A percentile compares a stretch with the other conserved stretches of the same genome.
Conservation (phyloP, 768 basidiomycete species). For the Amylocystis lapponica region DNA sequence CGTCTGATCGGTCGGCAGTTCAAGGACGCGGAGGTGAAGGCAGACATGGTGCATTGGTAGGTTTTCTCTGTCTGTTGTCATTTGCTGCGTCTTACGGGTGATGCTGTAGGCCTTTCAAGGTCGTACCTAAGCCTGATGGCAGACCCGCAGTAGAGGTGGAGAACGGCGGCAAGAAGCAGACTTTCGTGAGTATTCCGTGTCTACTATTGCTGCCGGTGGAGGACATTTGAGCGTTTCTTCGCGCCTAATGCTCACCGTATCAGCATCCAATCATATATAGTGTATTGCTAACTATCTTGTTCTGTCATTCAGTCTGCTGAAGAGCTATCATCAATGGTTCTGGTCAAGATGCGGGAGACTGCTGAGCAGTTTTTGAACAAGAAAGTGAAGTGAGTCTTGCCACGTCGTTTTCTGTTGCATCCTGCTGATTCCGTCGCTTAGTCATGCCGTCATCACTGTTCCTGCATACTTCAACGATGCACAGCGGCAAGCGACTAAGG, state of each 20-base stretch:
- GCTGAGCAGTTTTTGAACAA: conserved; percentile 92
- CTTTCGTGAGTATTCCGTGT: conserved; percentile 50
- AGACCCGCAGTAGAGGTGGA: conserved; percentile 83
- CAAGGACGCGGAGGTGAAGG: conserved; percentile 88
- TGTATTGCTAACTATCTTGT: conserved; percentile 8
- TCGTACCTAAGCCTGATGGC: conserved; percentile 67
- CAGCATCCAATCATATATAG: too few species aligned
- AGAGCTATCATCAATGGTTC: conserved; percentile 83
- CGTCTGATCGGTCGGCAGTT: conserved; percentile 92
- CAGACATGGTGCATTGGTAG: conserved; percentile 82
- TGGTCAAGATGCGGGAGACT: conserved; percentile 93
- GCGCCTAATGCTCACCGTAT: background rate
- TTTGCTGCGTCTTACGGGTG: too few species aligned
- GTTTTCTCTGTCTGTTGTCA: conserved; percentile 14
- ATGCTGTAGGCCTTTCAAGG: conserved; percentile 67
- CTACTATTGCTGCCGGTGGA: background rate
- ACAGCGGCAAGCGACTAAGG: conserved; percentile 97
- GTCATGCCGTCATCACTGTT: conserved; percentile 89
- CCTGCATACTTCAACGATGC: conserved; percentile 99
- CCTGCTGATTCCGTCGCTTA: conserved; percentile 23
- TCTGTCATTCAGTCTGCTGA: conserved; percentile 90
- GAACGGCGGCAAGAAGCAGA: conserved; percentile 76
- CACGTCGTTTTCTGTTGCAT: background rate
- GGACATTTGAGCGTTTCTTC: too few species aligned
- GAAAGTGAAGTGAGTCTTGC: conserved; percentile 76